Conservation (phyloP, 78 protist genomes). For the Dictyostelium brefeldianum region DNA sequence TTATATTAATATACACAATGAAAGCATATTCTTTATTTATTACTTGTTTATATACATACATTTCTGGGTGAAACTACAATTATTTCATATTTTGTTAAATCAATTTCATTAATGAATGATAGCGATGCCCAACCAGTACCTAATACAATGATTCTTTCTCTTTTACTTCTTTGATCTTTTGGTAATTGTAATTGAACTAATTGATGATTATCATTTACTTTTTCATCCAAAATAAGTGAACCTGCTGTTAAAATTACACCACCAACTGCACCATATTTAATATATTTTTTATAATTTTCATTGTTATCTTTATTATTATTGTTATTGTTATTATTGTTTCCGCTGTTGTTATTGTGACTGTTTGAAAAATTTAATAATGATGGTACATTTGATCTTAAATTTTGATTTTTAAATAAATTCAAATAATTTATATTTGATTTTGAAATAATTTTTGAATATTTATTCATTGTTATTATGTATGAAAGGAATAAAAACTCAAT, state of each 20-base stretch:
- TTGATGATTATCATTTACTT: background rate
- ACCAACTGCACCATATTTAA: background rate
- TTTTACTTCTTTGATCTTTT: slow-evolving; percentile 17
- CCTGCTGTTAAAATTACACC: background rate
- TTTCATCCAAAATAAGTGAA: background rate
- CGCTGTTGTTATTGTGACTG: background rate
- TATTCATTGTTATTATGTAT: background rate
- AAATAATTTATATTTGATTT: background rate
- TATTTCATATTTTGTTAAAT: slow-evolving; percentile 55
- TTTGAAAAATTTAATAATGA: background rate
- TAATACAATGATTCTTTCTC: slow-evolving; percentile 57
- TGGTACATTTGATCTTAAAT: background rate
- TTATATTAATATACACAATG: too few relatives aligned
- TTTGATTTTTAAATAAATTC: background rate
- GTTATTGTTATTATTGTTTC: background rate
- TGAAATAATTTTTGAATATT: background rate
- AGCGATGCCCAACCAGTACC: slow-evolving; percentile 85
- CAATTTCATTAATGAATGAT: slow-evolving; percentile 61
- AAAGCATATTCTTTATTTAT: background rate
- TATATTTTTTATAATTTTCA: background rate
- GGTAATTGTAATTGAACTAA: background rate
- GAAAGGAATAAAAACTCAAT: too few relatives aligned
- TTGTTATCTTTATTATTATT: background rate
- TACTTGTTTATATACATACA: slow-evolving; percentile 21
- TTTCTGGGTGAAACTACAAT: slow-evolving; percentile 83